phyloP scores from a whole-genome alignment of 2,329 filamentous ascomycete genomes.

The Aspergillaceae sp. region DNA sequence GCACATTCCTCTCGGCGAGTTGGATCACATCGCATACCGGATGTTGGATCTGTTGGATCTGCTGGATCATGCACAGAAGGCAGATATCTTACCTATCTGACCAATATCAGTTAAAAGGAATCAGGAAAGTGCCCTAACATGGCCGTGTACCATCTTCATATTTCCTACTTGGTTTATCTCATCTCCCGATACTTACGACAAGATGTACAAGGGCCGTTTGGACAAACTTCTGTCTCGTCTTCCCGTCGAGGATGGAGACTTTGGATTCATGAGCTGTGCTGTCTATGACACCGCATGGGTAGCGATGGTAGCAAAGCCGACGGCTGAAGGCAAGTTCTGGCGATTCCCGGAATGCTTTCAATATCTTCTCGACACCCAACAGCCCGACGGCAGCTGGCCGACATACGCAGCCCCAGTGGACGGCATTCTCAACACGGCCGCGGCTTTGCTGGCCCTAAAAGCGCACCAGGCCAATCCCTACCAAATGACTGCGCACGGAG shows the following conservation, averaged over 20 bases:
- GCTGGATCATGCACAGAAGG: too few relatives aligned
- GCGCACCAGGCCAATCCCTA: slow-evolving; percentile 10
- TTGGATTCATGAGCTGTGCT: slow-evolving; percentile 5
- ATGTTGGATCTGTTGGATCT: too few relatives aligned
- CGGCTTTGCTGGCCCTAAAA: slow-evolving; percentile 23
- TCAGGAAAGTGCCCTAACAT: too few relatives aligned
- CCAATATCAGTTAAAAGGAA: too few relatives aligned
- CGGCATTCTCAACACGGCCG: slow-evolving; percentile 27
- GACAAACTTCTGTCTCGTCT: too few relatives aligned
- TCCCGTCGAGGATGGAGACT: background rate
- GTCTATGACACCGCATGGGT: slow-evolving; percentile 9
- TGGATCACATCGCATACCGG: too few relatives aligned
- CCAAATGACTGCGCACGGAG: slow-evolving; percentile 3
- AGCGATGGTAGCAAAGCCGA: slow-evolving; percentile 3
- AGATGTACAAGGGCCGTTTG: too few relatives aligned
- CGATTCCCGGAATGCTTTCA: slow-evolving; percentile 21
- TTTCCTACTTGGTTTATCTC: too few relatives aligned
- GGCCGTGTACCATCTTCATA: too few relatives aligned
- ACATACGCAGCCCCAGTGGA: slow-evolving; percentile 20
- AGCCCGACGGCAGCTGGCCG: slow-evolving; percentile 5
- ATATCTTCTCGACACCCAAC: slow-evolving; percentile 14
- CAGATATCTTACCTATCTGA: too few relatives aligned
- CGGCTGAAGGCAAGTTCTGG: slow-evolving; percentile 2
- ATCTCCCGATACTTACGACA: too few relatives aligned
- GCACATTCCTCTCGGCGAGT: too few relatives aligned